Percentiles rank a stretch among this genome's conserved stretches.
Evolutionary conservation across 1,139 yeast species (phyloP).

Genomic region (Hyphopichia pseudoburtonii): DNA sequence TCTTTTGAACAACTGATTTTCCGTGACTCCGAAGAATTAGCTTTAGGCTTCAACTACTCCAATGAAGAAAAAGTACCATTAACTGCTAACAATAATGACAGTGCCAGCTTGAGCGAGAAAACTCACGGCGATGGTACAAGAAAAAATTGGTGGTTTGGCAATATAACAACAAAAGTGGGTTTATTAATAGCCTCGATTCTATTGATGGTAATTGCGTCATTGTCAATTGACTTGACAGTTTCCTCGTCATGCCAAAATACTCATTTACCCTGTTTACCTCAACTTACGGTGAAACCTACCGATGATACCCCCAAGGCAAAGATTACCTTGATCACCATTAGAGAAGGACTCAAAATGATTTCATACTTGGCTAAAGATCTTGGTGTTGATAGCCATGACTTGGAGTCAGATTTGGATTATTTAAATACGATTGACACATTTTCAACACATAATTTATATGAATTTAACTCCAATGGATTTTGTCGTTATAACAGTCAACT

Average conservation of each 20-base stretch:
- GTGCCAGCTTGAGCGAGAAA: no score
- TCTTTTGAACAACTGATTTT: no score
- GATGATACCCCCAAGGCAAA: slow-evolving; percentile 36
- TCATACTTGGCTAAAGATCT: slow-evolving; percentile 60
- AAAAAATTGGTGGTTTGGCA: no score
- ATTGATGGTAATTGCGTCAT: neutral
- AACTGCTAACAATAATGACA: no score
- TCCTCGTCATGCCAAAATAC: slow-evolving; percentile 1
- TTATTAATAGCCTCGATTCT: no score
- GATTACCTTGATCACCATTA: slow-evolving; percentile 27
- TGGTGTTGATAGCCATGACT: slow-evolving; percentile 28
- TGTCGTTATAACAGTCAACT: slow-evolving; percentile 36
- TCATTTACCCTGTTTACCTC: slow-evolving; percentile 28
- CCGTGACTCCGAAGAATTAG: no score
- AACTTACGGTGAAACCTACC: slow-evolving; percentile 38
- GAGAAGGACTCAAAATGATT: slow-evolving; percentile 51
- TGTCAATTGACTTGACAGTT: neutral
- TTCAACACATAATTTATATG: slow-evolving; percentile 39
- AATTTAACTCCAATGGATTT: slow-evolving; percentile 50
- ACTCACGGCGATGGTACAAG: no score
- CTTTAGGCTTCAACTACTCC: neutral
- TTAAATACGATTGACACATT: slow-evolving; percentile 44
- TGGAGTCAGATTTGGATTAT: slow-evolving; percentile 15
- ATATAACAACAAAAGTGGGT: no score
- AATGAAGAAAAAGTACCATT: slow-evolving; percentile 1